phyloP scores from a whole-genome alignment of 1,139 yeast genomes.

The Pichia terricola region DNA sequence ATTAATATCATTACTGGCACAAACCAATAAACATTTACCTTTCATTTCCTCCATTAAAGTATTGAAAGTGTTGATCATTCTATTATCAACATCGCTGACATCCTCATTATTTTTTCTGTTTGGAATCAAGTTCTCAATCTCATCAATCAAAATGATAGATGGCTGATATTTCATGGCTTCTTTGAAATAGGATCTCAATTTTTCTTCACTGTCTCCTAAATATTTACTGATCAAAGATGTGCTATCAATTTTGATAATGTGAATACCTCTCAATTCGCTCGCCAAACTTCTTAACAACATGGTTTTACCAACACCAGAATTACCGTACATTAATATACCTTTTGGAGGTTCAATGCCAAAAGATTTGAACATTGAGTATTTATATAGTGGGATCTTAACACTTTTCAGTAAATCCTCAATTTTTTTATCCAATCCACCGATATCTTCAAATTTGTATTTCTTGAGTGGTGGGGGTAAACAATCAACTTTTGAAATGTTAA shows the following conservation, averaged over 20 bases:
- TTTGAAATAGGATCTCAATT: constrained; percentile 66
- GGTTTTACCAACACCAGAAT: constrained; percentile 97
- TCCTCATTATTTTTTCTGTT: constrained; percentile 65
- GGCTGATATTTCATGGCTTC: constrained; percentile 87
- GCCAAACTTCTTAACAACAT: constrained; percentile 81
- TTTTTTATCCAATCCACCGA: constrained; percentile 74
- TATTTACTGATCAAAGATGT: constrained; percentile 90
- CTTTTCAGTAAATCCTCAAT: constrained; percentile 54
- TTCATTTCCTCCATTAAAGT: constrained; percentile 89
- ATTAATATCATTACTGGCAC: constrained; percentile 63
- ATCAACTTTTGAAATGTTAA: constrained; percentile 31
- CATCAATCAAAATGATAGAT: constrained; percentile 79
- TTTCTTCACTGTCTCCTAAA: constrained; percentile 85
- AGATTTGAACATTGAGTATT: constrained; percentile 65
- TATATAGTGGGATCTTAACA: constrained; percentile 70
- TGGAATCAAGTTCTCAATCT: constrained; percentile 85
- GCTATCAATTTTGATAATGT: constrained; percentile 76
- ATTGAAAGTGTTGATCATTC: constrained; percentile 77
- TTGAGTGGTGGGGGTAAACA: constrained; percentile 31
- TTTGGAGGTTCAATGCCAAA: constrained; percentile 90
- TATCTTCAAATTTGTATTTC: constrained; percentile 20
- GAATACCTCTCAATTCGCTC: constrained; percentile 43
- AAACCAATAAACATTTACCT: constrained; percentile 39
- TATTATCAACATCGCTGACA: constrained; percentile 77
- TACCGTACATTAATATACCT: constrained; percentile 86